A percentile compares a stretch with the other conserved stretches of the same genome.
These are phyloP conservation scores for Echites panduratus DNA, from an alignment of 257 asterid species.

Conservation along the genomic window DNA sequence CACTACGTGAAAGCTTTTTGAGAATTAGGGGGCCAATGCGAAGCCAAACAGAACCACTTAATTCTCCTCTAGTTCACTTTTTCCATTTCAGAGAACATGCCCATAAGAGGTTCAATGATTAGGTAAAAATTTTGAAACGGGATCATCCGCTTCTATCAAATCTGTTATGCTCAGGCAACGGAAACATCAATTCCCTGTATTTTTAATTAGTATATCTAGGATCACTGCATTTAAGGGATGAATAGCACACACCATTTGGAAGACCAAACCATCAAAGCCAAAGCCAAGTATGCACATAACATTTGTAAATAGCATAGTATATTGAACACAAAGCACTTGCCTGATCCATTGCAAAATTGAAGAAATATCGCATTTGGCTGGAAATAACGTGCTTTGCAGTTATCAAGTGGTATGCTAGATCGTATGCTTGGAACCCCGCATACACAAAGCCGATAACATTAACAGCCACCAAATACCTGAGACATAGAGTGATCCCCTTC, in stretches of 20 bases:
- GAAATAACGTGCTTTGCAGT: slow-evolving; percentile 54
- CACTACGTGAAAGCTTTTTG: neutral
- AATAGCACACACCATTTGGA: neutral
- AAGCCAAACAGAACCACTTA: neutral
- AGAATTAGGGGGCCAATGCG: neutral
- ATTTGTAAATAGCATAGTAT: no score
- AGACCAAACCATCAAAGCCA: neutral
- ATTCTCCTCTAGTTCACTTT: no score
- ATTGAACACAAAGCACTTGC: slow-evolving; percentile 30
- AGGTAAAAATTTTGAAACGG: neutral
- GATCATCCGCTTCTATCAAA: neutral
- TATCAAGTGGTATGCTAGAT: slow-evolving; percentile 47
- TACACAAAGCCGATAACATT: slow-evolving; percentile 71
- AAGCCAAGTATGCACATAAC: neutral
- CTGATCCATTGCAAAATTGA: slow-evolving; percentile 79
- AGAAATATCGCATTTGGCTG: slow-evolving; percentile 44
- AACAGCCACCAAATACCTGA: slow-evolving; percentile 66
- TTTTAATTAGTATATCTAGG: neutral
- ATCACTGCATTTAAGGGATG: neutral
- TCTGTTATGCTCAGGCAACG: neutral
- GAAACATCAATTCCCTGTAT: neutral
- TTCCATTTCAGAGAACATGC: neutral
- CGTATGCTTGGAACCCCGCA: slow-evolving; percentile 60
- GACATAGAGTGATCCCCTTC: neutral
- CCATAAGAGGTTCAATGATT: neutral